Evolutionary conservation across 1,284 basidiomycete species (phyloP), one percentile per base, ranked within the genome.

Genomic region (Naganishia liquefaciens): DNA sequence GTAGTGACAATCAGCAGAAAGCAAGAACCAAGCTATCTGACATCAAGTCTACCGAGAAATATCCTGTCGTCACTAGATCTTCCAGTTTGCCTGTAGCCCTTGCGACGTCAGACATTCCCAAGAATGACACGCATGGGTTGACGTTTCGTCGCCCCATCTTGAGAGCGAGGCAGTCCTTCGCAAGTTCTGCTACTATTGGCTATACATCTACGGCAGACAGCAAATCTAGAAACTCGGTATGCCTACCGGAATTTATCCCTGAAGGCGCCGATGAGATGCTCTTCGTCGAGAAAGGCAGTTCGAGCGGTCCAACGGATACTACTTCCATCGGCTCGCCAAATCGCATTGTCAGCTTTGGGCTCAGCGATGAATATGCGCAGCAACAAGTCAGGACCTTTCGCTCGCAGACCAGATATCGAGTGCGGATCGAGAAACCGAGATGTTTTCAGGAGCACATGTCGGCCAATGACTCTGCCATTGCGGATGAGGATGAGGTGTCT

Each of bases 141-240:
- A 33, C 46, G 10, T 39, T 19, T 21, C 46, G 57, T 3, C 46
- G 57, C 15, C 57, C 57, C 7, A 60, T 60, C n/a, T 25, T 60
- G 5, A 21, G 57, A 27, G 57, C 50, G 9, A 60, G 50, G 39
- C 57, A 60, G 6, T 60, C 57, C 25, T 60, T 50, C n/a, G 57
- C 46, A 5, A 50, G 57, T 37, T 60, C 57, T 17, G 23, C 27
- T 11, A 50, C 57, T 11, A 60, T 46, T 21, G 57, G 47, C n/a
- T 39, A 60, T 49, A 60, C 57, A 4, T 60, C 57, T 17, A 60
- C 57, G 1, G 57, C 46, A 21, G 57, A 60, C 25, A 60, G 57
- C 46, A 60, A 27, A 40, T 60, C 57, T 4, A 30, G 57, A 40
- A 27, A 33, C 7, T 60, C 57, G 33, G 57, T 3, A 28, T 27